Conservation (phyloP, 257 asterid genomes). For the Capsicum rhomboideum region DNA sequence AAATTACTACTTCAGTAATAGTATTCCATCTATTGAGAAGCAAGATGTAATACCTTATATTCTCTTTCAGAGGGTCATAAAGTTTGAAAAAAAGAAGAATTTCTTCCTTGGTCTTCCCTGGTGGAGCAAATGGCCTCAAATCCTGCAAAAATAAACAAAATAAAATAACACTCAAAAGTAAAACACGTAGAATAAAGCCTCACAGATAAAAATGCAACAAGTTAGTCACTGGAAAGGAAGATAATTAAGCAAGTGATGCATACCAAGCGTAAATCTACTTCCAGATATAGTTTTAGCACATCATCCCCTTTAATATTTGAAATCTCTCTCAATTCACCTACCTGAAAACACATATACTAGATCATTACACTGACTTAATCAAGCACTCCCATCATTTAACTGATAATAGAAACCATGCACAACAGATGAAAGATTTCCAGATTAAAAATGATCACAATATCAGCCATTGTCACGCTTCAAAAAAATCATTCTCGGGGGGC, state of each 20-base stretch:
- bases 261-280: constrained; percentile 58
- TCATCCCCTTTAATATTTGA: constrained; percentile 54
- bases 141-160: constrained; percentile 26
- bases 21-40: not conserved
- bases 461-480: not conserved
- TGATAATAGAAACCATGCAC: not conserved
- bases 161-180: not conserved
- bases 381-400: not conserved
- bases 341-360: constrained; percentile 26
- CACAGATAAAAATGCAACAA: not conserved
- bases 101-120: constrained; percentile 19
- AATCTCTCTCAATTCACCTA: constrained; percentile 60
- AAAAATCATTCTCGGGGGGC: not conserved
- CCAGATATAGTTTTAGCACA: constrained; percentile 60
- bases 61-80: too few species aligned
- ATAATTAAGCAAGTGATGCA: not conserved
- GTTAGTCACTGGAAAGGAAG: not conserved
- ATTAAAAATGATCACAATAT: not conserved
- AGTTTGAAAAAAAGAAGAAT: too few species aligned
- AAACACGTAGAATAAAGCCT: not conserved
- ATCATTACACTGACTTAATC: not conserved
- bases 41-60: too few species aligned
- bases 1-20: not conserved
- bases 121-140: constrained; percentile 44
- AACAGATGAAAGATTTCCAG: not conserved